Base-by-base conservation (phyloP, 805 yeast genomes). In the Dipodascus geniculatus region DNA sequence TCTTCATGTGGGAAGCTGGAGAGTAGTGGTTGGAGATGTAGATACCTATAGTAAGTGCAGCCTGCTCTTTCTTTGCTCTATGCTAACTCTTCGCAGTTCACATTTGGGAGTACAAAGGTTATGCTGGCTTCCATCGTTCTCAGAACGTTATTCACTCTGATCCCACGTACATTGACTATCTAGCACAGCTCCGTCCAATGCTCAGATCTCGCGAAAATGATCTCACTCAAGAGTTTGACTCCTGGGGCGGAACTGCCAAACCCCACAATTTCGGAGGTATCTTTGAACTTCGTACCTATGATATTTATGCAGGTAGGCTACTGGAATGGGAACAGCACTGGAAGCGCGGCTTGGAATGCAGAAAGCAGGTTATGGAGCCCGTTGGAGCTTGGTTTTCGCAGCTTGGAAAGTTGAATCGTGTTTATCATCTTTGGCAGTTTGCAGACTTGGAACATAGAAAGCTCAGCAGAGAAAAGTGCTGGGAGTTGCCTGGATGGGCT, bases 291-390 rank as follows among this genome's bases (percentile, higher is more conserved):
- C 64, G 76, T 47, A 55, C 67, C 42, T 71, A 71, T 57, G 68
- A 66, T 24, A 61, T 71, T 42, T 61, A 63, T 55, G 71, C 76
- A 1, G 75, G 75, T 8, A 61, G 64, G 22, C 63, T 71, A 50
- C 59, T 68, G n/a, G 75, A 71, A 53, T 71, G 75, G 75, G 75
- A 72, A 50, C 58, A 63, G n/a, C 63, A 67, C 54, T 71, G 75
- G 75, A 62, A 65, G 35, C 59, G 64, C 55, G 75, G 75, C 4
- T 59, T 71, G 23, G 71, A 71, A 57, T 68, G 63, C 57, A 68
- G 75, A n/a, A 61, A 71, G n/a, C 67, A 72, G 56, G 76, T 71
- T 20, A 71, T 71, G 75, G 74, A 72, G 62, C 75, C 75, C 1
- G 74, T 71, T 1, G 75, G 75, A 3, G 75, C 75, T 3, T 71